A percentile compares a stretch with the other conserved stretches of the same genome.
phyloP scores from a whole-genome alignment of 1,139 yeast genomes.

The Meyerozyma sp. region DNA sequence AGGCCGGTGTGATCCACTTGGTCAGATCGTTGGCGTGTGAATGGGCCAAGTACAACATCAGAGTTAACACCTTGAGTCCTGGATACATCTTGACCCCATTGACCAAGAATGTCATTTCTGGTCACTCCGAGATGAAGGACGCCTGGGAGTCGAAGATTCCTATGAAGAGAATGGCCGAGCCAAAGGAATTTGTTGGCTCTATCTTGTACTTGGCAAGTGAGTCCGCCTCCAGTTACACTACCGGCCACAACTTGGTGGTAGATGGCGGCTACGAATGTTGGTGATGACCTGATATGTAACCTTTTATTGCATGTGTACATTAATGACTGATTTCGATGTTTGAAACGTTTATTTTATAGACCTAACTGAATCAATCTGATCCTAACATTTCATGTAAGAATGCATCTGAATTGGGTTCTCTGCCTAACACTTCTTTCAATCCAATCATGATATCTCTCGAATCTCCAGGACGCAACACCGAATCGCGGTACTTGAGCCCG shows the following conservation, averaged over 20 bases:
- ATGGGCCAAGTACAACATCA: slow-evolving; percentile 47
- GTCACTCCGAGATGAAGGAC: slow-evolving; percentile 43
- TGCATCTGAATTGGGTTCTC: slow-evolving; percentile 69
- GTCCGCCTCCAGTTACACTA: slow-evolving; percentile 44
- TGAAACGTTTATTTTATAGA: not conserved
- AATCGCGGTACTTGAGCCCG: slow-evolving; percentile 67
- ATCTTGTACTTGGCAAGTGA: slow-evolving; percentile 45
- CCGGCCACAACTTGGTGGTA: slow-evolving; percentile 47
- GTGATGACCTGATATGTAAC: not conserved
- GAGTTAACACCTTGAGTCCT: slow-evolving; percentile 44
- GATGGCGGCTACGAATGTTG: slow-evolving; percentile 38
- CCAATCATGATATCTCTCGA: slow-evolving; percentile 62
- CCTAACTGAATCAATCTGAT: not conserved
- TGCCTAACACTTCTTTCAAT: slow-evolving; percentile 63
- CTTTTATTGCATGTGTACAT: not conserved
- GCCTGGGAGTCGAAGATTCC: slow-evolving; percentile 46
- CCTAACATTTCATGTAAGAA: slow-evolving; percentile 49
- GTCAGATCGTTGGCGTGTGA: slow-evolving; percentile 46
- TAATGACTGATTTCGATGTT: not conserved
- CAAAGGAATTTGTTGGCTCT: slow-evolving; percentile 45
- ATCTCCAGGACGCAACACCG: slow-evolving; percentile 68
- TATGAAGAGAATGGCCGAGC: slow-evolving; percentile 49
- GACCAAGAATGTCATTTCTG: slow-evolving; percentile 42
- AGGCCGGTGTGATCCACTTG: slow-evolving; percentile 47
- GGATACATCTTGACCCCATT: slow-evolving; percentile 47